phyloP scores from a whole-genome alignment of 129 eudicot genomes.

The Oenanthe sinensis region DNA sequence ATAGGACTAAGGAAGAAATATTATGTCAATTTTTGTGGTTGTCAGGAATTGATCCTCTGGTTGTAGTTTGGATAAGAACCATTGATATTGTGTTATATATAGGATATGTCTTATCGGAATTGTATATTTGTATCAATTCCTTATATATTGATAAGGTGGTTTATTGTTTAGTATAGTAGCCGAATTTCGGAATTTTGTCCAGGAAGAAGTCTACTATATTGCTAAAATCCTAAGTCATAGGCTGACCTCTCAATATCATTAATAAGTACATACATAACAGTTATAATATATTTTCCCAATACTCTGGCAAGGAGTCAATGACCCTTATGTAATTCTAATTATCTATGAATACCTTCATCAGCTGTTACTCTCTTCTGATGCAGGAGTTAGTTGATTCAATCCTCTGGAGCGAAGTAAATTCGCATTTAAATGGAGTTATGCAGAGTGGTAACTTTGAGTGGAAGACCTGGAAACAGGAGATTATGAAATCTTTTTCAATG shows the following conservation, averaged over 20 bases:
- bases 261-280: not conserved
- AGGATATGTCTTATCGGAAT: not conserved
- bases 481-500: slow-evolving; percentile 65
- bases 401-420: slow-evolving; percentile 63
- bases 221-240: not conserved
- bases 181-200: not conserved
- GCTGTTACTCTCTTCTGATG: not conserved
- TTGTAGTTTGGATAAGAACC: not conserved
- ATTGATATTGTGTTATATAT: too few species aligned
- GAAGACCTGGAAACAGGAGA: slow-evolving; percentile 78
- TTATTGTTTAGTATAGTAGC: not conserved
- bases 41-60: not conserved
- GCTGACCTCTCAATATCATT: not conserved
- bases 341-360: not conserved
- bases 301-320: too few species aligned
- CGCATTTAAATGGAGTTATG: slow-evolving; percentile 27
- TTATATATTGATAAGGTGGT: not conserved
- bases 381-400: slow-evolving; percentile 80
- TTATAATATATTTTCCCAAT: not conserved
- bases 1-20: not conserved
- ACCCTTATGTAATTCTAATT: not conserved
- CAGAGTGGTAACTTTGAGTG: slow-evolving; percentile 51
- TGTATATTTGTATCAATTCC: not conserved
- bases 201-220: not conserved
- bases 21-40: not conserved